phyloP scores from a whole-genome alignment of 139 green algal species.

The Chlamydomonas incerta region DNA sequence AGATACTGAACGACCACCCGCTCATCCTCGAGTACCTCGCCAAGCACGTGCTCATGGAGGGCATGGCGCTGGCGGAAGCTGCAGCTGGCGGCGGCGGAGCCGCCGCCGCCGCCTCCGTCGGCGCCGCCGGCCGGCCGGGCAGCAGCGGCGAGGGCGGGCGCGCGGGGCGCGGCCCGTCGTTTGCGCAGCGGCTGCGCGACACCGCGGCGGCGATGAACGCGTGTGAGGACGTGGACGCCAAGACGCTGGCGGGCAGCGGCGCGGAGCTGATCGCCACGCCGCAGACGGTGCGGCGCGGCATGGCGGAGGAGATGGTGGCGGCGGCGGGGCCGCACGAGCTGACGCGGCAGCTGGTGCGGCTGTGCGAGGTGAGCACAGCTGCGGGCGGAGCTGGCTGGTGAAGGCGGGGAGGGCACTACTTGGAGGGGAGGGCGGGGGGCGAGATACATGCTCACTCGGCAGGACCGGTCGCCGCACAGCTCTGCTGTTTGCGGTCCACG shows the following conservation, averaged over 20 bases:
- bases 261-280: constrained; percentile 27
- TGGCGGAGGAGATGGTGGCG: constrained; percentile 39
- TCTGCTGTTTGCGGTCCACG: no score
- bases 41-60: constrained; percentile 53
- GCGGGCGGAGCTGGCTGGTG: not conserved
- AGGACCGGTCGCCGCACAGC: no score
- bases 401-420: not conserved
- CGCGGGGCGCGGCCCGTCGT: constrained; percentile 4
- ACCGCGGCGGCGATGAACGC: constrained; percentile 44
- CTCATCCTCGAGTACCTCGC: constrained; percentile 60
- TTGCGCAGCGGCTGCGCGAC: constrained; percentile 45
- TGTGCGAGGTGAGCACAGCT: constrained; percentile 49
- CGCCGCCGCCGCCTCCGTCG: not conserved
- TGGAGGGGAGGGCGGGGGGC: no score
- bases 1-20: constrained; percentile 55
- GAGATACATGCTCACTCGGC: no score
- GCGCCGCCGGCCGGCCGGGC: not conserved
- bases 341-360: constrained; percentile 42
- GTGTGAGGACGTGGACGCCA: constrained; percentile 40
- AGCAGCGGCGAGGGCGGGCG: not conserved
- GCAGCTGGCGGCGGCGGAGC: not conserved
- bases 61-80: constrained; percentile 8
- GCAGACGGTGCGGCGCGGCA: not conserved
- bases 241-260: constrained; percentile 20
- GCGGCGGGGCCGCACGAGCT: constrained; percentile 35